Evolutionary conservation across 192 early-diverging fungal genomes (phyloP).

Genomic region (Rhizophagus clarus): DNA sequence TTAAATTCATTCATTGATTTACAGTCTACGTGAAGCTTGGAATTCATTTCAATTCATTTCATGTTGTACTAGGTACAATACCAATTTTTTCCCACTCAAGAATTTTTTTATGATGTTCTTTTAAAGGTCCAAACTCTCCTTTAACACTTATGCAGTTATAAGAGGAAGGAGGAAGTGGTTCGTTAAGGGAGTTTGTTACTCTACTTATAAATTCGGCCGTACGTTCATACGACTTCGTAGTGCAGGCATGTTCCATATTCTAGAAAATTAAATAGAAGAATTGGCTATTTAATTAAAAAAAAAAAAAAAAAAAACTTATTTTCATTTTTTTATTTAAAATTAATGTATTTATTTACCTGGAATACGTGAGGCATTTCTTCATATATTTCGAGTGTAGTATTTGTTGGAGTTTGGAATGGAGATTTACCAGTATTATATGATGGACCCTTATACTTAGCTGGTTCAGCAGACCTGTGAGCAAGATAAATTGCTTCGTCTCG

Average conservation of each 20-base stretch:
- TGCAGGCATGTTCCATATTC: not conserved
- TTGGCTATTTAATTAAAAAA: not conserved
- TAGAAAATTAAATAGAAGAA: not conserved
- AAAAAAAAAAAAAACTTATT: not conserved
- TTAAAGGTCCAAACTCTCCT: no score
- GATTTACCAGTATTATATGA: not conserved
- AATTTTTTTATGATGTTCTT: no score
- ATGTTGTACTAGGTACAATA: no score
- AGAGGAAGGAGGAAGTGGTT: no score
- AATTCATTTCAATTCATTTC: no score
- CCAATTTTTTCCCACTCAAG: no score
- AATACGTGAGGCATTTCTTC: constrained; percentile 58
- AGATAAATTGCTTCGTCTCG: constrained; percentile 53
- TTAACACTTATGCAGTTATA: no score
- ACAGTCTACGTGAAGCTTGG: no score
- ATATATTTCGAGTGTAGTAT: no score
- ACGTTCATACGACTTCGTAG: not conserved
- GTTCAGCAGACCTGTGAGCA: constrained; percentile 38
- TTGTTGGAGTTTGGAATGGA: no score
- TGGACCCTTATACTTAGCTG: not conserved
- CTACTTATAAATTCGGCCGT: not conserved
- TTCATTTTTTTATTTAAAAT: no score
- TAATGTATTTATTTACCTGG: constrained; percentile 23
- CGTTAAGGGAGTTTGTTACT: not conserved
- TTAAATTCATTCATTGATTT: no score